A percentile compares a stretch with the other conserved stretches of the same genome.
These are phyloP conservation scores for Aspergillus fijiensis DNA, from an alignment of 2,329 filamentous ascomycete genomes.

Conservation along the genomic window DNA sequence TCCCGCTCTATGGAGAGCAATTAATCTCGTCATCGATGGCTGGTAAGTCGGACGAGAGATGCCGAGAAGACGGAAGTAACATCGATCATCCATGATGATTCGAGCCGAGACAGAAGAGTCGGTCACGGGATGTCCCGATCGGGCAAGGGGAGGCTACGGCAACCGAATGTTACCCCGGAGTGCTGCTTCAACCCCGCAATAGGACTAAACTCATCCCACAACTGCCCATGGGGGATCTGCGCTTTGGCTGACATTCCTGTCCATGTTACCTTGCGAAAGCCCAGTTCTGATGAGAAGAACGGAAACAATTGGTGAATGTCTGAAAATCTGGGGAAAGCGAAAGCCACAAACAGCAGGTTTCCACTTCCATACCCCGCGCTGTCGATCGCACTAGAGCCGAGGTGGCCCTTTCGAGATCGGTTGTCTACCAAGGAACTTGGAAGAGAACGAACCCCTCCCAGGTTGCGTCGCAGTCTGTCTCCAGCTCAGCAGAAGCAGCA, in stretches of 20 bases:
- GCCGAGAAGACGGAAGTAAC: not conserved
- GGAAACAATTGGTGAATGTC: not conserved
- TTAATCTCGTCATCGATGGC: not conserved
- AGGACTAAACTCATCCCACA: not conserved
- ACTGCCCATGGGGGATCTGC: not conserved
- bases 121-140: not conserved
- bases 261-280: not conserved
- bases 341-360: too few species aligned
- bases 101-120: too few species aligned
- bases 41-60: not conserved
- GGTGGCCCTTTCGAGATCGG: not conserved
- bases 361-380: not conserved
- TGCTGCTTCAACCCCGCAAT: not conserved
- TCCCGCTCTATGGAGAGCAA: not conserved
- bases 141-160: not conserved
- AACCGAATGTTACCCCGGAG: not conserved
- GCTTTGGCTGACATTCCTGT: not conserved
- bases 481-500: not conserved
- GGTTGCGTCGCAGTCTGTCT: not conserved
- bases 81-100: too few species aligned
- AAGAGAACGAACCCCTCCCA: not conserved
- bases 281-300: not conserved
- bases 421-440: not conserved
- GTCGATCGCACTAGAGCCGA: not conserved
- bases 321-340: not conserved